Percentiles rank a stretch among this genome's conserved stretches.
phyloP scores from a whole-genome alignment of 1,284 basidiomycete species.

The Stygiomarasmius scandens region DNA sequence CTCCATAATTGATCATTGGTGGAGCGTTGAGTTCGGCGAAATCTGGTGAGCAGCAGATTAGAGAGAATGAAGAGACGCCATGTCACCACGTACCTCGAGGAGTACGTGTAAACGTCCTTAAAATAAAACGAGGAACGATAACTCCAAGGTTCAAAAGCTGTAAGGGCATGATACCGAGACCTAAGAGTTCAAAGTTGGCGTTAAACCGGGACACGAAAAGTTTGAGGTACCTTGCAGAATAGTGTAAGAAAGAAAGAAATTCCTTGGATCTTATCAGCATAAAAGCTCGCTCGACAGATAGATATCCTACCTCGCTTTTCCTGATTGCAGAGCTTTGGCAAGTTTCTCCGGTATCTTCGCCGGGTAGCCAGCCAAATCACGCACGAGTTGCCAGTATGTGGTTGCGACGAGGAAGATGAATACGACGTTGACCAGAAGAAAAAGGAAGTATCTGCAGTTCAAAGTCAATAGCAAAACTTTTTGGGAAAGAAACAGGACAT shows the following conservation, averaged over 20 bases:
- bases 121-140: conserved; percentile 75
- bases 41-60: conserved; percentile 48
- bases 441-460: conserved; percentile 81
- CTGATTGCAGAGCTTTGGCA: conserved; percentile 78
- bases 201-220: not conserved
- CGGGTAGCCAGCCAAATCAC: conserved; percentile 86
- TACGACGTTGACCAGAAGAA: conserved; percentile 92
- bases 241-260: conserved; percentile 96
- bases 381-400: conserved; percentile 87
- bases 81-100: conserved; percentile 76
- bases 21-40: conserved; percentile 97
- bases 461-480: conserved; percentile 8
- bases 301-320: conserved; percentile 58
- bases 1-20: conserved; percentile 94
- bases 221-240: conserved; percentile 78
- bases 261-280: conserved; percentile 44
- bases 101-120: conserved; percentile 75
- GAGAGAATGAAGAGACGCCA: not conserved
- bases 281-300: not conserved
- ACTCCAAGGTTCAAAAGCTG: conserved; percentile 91
- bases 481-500: conserved; percentile 25
- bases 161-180: conserved; percentile 91
- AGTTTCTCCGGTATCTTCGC: conserved; percentile 90
- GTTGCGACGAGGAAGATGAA: conserved; percentile 93
- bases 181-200: conserved; percentile 38